Conservation (phyloP, 331 rosid species). For the Arachis monticola region DNA sequence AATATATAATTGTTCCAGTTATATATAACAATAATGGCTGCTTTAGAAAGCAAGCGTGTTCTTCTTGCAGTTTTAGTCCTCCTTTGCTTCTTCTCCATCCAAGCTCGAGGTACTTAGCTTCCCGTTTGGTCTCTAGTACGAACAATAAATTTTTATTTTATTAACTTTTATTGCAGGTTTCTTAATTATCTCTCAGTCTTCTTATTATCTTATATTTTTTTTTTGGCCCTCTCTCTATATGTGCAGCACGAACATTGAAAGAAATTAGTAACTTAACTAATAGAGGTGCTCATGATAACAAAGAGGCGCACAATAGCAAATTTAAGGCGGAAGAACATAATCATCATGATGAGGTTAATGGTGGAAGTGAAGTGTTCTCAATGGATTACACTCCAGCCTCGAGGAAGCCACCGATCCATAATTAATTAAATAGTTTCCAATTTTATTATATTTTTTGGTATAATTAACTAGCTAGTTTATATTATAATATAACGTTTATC, state of each 20-base stretch:
- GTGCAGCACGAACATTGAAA: constrained; percentile 62
- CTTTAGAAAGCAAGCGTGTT: constrained; percentile 49
- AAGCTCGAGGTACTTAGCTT: constrained; percentile 50
- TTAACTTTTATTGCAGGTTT: not conserved
- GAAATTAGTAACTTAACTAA: constrained; percentile 29
- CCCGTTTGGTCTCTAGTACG: not conserved
- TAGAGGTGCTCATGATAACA: constrained; percentile 27
- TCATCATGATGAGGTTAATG: constrained; percentile 13
- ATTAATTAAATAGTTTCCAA: constrained; percentile 40
- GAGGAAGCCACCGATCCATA: constrained; percentile 91
- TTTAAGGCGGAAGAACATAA: constrained; percentile 46
- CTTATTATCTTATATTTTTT: not conserved
- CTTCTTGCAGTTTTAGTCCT: constrained; percentile 58
- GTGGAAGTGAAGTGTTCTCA: constrained; percentile 55
- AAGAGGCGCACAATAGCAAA: constrained; percentile 35
- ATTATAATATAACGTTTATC: not conserved
- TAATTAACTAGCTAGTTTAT: not conserved
- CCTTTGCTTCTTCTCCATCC: constrained; percentile 59
- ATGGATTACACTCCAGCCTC: constrained; percentile 83
- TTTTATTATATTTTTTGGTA: not conserved
- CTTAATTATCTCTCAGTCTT: not conserved
- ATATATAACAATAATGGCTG: constrained; percentile 45
- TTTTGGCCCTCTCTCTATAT: not conserved
- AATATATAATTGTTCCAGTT: not conserved
- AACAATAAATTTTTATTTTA: no score